phyloP scores from a whole-genome alignment of 768 basidiomycete genomes.

The Trametes cinnabarina region DNA sequence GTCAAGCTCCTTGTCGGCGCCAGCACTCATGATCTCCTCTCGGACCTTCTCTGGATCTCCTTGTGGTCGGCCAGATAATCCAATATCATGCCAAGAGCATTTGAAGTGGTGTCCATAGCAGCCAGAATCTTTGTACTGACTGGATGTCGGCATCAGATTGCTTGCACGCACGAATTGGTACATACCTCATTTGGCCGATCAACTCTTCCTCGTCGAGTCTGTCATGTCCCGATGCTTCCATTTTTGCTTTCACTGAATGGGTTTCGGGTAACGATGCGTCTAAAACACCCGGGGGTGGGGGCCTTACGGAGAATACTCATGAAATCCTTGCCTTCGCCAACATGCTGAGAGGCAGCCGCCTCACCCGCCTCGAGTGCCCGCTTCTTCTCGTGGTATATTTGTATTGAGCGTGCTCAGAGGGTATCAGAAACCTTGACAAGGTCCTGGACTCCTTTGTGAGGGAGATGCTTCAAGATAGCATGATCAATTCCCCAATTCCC shows the following conservation, averaged over 20 bases:
- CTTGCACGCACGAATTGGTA: background rate
- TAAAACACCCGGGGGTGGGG: background rate
- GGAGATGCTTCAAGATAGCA: no score
- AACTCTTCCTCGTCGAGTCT: background rate
- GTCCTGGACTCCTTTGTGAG: no score
- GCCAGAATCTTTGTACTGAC: background rate
- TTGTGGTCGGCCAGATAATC: background rate
- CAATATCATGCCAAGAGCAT: background rate
- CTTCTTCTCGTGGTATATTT: background rate
- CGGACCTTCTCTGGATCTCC: background rate
- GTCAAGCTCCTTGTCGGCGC: background rate
- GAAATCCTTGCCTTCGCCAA: constrained; percentile 6
- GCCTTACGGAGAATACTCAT: constrained; percentile 8
- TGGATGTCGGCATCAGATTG: background rate
- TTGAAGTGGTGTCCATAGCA: constrained; percentile 7
- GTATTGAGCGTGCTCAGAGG: background rate
- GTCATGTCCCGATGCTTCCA: background rate
- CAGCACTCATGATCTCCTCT: background rate
- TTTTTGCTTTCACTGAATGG: background rate
- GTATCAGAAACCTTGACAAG: constrained; percentile 1
- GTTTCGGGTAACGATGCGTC: background rate
- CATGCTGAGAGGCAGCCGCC: background rate
- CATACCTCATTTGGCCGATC: constrained; percentile 10
- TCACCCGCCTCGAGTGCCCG: background rate
- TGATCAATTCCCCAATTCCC: no score